These are phyloP conservation scores for Mycena vitilis DNA, from an alignment of 768 basidiomycete genomes.

Conservation along the genomic window DNA sequence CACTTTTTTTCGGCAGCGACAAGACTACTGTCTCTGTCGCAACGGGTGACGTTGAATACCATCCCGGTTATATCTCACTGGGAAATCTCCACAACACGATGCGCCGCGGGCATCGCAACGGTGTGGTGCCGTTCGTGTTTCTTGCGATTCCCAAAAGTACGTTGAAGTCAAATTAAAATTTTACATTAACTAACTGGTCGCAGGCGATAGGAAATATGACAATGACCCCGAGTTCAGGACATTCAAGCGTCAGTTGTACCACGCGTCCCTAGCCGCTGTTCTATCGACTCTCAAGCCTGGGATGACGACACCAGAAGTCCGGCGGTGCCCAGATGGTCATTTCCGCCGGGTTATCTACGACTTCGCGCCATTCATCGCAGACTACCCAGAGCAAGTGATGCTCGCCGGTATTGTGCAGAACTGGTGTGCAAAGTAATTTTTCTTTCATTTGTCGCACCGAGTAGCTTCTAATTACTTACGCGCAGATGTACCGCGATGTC, in stretches of 20 bases:
- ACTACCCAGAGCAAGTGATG: conserved; percentile 45
- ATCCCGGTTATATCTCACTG: conserved; percentile 38
- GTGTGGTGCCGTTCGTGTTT: conserved; percentile 40
- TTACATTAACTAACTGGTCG: neutral
- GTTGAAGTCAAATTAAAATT: neutral
- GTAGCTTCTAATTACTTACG: neutral
- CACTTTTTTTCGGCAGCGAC: conserved; percentile 39
- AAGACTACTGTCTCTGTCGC: conserved; percentile 44
- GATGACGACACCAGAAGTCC: conserved; percentile 31
- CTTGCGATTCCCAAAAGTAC: conserved; percentile 47
- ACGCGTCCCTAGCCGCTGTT: conserved; percentile 20
- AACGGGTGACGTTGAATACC: conserved; percentile 39
- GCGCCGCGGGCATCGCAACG: conserved; percentile 40
- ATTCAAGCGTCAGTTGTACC: conserved; percentile 38
- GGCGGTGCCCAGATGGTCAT: conserved; percentile 44
- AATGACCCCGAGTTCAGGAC: conserved; percentile 25
- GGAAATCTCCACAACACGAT: conserved; percentile 40
- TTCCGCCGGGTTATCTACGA: conserved; percentile 38
- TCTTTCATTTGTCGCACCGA: no score
- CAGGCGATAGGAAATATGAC: conserved; percentile 30
- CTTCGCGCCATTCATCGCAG: conserved; percentile 45
- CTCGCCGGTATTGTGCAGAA: conserved; percentile 33
- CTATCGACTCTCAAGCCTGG: conserved; percentile 25
- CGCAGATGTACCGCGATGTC: conserved; percentile 25
- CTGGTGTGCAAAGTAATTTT: conserved; percentile 25